Conservation (phyloP, 2,329 filamentous ascomycete species). For the Metarhizium brunneum region DNA sequence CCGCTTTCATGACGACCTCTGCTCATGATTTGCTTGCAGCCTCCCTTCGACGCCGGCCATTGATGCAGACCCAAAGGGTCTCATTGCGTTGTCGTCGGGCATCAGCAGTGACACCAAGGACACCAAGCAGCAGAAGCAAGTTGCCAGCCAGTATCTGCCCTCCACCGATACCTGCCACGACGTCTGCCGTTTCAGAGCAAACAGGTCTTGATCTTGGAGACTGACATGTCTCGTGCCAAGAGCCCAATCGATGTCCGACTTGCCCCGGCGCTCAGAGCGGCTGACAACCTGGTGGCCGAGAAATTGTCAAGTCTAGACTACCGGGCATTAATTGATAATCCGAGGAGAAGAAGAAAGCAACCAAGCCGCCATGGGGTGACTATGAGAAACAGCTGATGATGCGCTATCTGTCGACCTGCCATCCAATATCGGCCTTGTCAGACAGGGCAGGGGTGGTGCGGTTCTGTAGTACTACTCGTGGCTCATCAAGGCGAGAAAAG, state of each 20-base stretch:
- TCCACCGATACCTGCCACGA: background rate
- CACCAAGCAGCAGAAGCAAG: background rate
- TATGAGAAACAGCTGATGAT: background rate
- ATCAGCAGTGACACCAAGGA: slow-evolving; percentile 10
- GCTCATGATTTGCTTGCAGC: background rate
- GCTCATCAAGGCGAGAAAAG: background rate
- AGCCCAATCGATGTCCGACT: slow-evolving; percentile 22
- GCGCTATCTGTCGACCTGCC: background rate
- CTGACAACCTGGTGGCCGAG: background rate
- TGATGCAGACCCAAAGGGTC: slow-evolving; percentile 4
- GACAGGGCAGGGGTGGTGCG: background rate
- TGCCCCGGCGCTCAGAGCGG: slow-evolving; percentile 9
- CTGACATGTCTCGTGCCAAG: background rate
- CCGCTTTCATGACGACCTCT: slow-evolving; percentile 2
- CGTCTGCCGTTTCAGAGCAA: background rate
- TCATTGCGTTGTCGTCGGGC: slow-evolving; percentile 14
- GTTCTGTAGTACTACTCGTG: background rate
- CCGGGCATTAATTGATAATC: background rate
- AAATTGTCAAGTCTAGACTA: background rate
- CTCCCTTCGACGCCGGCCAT: slow-evolving; percentile 7
- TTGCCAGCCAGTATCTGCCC: background rate
- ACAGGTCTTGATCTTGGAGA: background rate
- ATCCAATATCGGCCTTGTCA: background rate
- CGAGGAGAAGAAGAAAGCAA: background rate
- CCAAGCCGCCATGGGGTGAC: background rate